phyloP scores from a whole-genome alignment of 2,329 filamentous ascomycete species.

The Pseudovirgaria hyperparasitica region DNA sequence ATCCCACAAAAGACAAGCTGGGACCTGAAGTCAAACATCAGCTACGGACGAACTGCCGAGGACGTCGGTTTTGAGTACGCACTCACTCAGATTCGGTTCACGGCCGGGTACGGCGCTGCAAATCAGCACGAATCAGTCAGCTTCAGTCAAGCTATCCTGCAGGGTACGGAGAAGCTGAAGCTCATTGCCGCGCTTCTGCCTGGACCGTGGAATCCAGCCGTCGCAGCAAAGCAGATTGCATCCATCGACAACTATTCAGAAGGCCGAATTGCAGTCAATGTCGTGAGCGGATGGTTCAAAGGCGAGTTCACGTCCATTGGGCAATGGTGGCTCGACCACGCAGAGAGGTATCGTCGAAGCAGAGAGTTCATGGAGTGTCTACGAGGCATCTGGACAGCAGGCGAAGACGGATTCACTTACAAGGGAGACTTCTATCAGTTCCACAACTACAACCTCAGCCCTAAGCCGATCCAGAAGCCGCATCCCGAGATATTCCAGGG shows the following conservation, averaged over 20 bases:
- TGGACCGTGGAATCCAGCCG: conserved; percentile 37
- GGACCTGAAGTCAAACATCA: conserved; percentile 36
- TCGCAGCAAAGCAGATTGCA: conserved; percentile 41
- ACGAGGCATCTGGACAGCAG: conserved; percentile 37
- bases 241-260: conserved; percentile 40
- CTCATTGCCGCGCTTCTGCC: conserved; percentile 40
- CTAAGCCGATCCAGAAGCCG: conserved; percentile 37
- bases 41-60: conserved; percentile 38
- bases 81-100: conserved; percentile 40
- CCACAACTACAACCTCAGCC: conserved; percentile 36
- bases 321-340: conserved; percentile 43
- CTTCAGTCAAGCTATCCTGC: conserved; percentile 38
- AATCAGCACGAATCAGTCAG: conserved; percentile 41
- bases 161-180: conserved; percentile 35
- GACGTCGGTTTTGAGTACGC: conserved; percentile 38
- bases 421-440: conserved; percentile 42
- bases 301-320: conserved; percentile 39
- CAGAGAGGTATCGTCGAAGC: conserved; percentile 38
- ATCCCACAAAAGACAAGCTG: conserved; percentile 37
- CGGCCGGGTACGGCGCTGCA: conserved; percentile 35
- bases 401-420: conserved; percentile 34
- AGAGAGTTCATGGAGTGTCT: conserved; percentile 40
- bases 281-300: conserved; percentile 43
- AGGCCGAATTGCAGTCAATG: conserved; percentile 39
- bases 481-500: conserved; percentile 42